A percentile compares a stretch with the other conserved stretches of the same genome.
Conservation (phyloP, 2,329 filamentous ascomycete species). For the Raffaelea albimanens region DNA sequence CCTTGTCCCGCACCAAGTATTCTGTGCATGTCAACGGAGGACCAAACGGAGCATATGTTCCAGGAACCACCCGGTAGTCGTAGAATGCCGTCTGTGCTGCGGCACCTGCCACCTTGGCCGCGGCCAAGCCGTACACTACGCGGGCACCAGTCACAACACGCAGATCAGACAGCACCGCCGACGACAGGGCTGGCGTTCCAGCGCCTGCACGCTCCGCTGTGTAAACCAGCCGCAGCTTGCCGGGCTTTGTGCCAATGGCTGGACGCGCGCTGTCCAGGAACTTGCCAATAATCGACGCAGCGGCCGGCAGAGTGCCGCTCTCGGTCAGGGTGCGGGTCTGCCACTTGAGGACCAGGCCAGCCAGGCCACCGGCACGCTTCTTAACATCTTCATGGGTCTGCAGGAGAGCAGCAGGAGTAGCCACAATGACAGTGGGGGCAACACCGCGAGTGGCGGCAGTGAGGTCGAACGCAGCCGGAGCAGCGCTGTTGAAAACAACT, state of each 20-base stretch:
- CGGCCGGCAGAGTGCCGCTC: slow-evolving; percentile 62
- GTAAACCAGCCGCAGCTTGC: slow-evolving; percentile 73
- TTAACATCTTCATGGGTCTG: slow-evolving; percentile 57
- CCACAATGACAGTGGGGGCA: slow-evolving; percentile 73
- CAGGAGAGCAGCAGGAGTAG: slow-evolving; percentile 63
- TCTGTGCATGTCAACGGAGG: slow-evolving; percentile 72
- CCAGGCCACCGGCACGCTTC: slow-evolving; percentile 39
- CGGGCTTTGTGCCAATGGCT: slow-evolving; percentile 49
- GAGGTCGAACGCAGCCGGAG: slow-evolving; percentile 63
- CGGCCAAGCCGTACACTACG: slow-evolving; percentile 76
- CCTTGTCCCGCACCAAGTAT: slow-evolving; percentile 59
- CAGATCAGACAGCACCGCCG: slow-evolving; percentile 66
- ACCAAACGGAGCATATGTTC: slow-evolving; percentile 61
- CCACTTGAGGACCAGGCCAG: slow-evolving; percentile 60
- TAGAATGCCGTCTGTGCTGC: slow-evolving; percentile 63
- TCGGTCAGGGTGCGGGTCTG: slow-evolving; percentile 60
- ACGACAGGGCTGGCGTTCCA: slow-evolving; percentile 54
- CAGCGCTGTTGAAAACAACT: slow-evolving; percentile 80
- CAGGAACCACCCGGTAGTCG: slow-evolving; percentile 31
- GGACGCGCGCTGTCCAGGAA: slow-evolving; percentile 50
- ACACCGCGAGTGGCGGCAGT: slow-evolving; percentile 62
- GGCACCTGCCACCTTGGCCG: slow-evolving; percentile 75
- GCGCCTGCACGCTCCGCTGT: slow-evolving; percentile 64
- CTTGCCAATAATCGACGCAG: slow-evolving; percentile 50
- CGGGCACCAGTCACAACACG: slow-evolving; percentile 72